Percentiles rank a stretch among this genome's conserved stretches.
Evolutionary conservation across 805 yeast species (phyloP).

Genomic region (Pichia gijzeniarum): DNA sequence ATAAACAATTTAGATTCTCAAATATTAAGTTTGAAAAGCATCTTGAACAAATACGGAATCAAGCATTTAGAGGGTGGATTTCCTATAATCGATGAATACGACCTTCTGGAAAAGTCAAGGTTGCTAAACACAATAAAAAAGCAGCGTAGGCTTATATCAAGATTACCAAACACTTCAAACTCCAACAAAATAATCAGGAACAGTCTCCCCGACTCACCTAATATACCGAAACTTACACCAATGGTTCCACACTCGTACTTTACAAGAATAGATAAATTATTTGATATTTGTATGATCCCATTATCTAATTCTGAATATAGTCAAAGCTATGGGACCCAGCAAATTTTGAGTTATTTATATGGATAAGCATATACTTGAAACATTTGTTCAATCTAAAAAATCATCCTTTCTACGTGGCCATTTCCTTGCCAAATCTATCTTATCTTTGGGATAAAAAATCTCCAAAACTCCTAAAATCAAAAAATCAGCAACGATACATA

Average conservation of each 20-base stretch:
- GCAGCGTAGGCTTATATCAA: constrained; percentile 12
- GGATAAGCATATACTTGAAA: too few relatives aligned
- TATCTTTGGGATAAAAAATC: constrained; percentile 56
- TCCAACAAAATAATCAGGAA: too few relatives aligned
- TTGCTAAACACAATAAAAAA: constrained; percentile 9
- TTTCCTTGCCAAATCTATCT: constrained; percentile 69
- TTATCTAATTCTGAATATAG: neutral
- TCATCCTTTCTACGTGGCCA: constrained; percentile 50
- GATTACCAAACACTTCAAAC: neutral
- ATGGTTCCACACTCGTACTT: neutral
- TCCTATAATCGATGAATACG: constrained; percentile 5
- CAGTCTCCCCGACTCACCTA: neutral
- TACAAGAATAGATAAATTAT: constrained; percentile 2
- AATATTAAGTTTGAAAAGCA: neutral
- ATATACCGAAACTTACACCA: neutral
- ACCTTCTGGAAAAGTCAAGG: constrained; percentile 7
- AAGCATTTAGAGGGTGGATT: neutral
- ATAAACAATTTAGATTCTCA: neutral
- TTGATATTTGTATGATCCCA: neutral
- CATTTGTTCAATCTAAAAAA: neutral
- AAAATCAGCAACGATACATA: constrained; percentile 78
- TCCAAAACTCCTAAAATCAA: constrained; percentile 59
- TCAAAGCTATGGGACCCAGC: neutral
- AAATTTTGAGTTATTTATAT: constrained; percentile 2
- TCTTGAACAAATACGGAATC: constrained; percentile 8